phyloP scores from a whole-genome alignment of 495 filamentous ascomycete genomes.

The Usnea hakonensis region DNA sequence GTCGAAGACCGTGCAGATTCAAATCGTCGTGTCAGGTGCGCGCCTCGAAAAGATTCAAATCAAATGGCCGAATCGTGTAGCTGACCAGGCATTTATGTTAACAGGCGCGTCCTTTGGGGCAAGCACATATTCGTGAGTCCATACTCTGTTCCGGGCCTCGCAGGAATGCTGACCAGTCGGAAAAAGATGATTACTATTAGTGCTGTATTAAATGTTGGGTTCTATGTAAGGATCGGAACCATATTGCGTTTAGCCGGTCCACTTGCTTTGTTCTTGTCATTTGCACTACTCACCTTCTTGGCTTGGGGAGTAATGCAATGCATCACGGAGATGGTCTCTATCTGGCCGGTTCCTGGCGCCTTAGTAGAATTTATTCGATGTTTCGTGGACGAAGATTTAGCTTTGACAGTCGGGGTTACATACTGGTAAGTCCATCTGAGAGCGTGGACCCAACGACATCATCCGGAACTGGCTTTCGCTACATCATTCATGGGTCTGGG shows the following conservation, averaged over 20 bases:
- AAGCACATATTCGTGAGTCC: neutral
- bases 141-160: neutral
- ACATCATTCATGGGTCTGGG: too few relatives aligned
- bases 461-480: too few relatives aligned
- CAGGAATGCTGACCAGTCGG: neutral
- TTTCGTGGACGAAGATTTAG: neutral
- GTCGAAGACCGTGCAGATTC: neutral
- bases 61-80: neutral
- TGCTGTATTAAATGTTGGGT: neutral
- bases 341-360: neutral
- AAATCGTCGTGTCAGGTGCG: neutral
- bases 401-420: neutral
- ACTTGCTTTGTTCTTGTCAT: neutral
- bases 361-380: neutral
- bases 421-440: too few relatives aligned
- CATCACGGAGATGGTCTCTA: neutral
- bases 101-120: neutral
- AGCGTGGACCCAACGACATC: too few relatives aligned
- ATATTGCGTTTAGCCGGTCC: neutral
- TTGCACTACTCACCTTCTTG: neutral
- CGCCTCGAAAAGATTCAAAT: neutral
- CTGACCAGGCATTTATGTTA: too few relatives aligned
- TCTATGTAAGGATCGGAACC: neutral
- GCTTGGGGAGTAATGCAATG: neutral
- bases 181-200: neutral